A percentile compares a stretch with the other conserved stretches of the same genome.
These are phyloP conservation scores for Verticillium albo-atrum DNA, from an alignment of 2,329 filamentous ascomycete genomes.

Conservation along the genomic window DNA sequence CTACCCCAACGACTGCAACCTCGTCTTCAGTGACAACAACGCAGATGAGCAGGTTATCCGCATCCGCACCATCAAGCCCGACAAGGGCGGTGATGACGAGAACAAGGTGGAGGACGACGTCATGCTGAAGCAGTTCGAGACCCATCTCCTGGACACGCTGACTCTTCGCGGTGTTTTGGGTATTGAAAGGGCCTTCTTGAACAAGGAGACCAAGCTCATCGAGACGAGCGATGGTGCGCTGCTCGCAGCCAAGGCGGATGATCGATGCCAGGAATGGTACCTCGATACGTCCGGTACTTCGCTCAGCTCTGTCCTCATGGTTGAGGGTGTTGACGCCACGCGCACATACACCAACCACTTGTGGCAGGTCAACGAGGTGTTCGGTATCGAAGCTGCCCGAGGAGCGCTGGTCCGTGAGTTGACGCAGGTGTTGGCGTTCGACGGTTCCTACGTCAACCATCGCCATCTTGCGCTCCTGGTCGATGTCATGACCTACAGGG, in stretches of 20 bases:
- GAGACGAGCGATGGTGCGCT: conserved; percentile 67
- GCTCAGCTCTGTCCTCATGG: conserved; percentile 75
- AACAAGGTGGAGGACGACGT: conserved; percentile 76
- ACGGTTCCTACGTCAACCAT: conserved; percentile 99
- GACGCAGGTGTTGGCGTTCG: conserved; percentile 90
- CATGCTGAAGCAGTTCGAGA: conserved; percentile 87
- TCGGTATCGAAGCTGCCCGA: conserved; percentile 93
- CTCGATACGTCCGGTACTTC: conserved; percentile 91
- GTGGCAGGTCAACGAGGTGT: conserved; percentile 88
- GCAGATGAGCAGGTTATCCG: conserved; percentile 93
- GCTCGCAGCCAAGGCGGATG: conserved; percentile 67
- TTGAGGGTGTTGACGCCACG: conserved; percentile 81
- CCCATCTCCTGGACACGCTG: conserved; percentile 84
- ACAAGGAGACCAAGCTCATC: conserved; percentile 69
- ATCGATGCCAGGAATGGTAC: conserved; percentile 85
- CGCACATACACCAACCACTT: conserved; percentile 94
- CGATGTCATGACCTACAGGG: conserved; percentile 96
- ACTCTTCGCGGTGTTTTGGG: conserved; percentile 87
- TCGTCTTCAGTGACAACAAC: conserved; percentile 98
- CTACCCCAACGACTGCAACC: conserved; percentile 77
- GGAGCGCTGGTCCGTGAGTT: conserved; percentile 83
- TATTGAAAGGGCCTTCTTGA: conserved; percentile 90
- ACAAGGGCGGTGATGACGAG: conserved; percentile 64
- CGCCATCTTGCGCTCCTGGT: conserved; percentile 92
- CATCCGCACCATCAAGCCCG: conserved; percentile 71